Evolutionary conservation across 352 stramenopile species (phyloP).

Genomic region (Pythium rishiriense): DNA sequence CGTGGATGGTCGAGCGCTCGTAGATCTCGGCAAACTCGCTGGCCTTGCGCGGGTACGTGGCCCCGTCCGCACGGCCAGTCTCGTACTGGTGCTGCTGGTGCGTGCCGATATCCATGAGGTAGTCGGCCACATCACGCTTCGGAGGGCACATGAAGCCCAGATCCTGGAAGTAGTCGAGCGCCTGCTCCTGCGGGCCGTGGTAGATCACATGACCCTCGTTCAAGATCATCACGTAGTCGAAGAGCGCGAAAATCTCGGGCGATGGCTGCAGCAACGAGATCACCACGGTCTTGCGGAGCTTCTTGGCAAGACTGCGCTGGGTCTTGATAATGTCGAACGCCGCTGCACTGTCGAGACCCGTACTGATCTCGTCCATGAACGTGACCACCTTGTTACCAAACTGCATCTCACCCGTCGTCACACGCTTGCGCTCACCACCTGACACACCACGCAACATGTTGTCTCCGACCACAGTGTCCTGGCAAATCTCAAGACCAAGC

Average conservation of each 20-base stretch:
- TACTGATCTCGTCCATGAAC: constrained; percentile 88
- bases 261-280: constrained; percentile 32
- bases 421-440: constrained; percentile 38
- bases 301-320: constrained; percentile 34
- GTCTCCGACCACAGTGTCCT: constrained; percentile 49
- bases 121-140: constrained; percentile 33
- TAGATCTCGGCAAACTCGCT: constrained; percentile 31
- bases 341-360: constrained; percentile 55
- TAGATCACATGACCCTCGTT: constrained; percentile 37
- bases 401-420: constrained; percentile 63
- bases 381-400: constrained; percentile 44
- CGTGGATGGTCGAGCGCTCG: constrained; percentile 23
- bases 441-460: constrained; percentile 41
- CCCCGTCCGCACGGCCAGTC: constrained; percentile 18
- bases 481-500: constrained; percentile 34
- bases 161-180: constrained; percentile 29
- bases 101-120: constrained; percentile 34
- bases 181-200: constrained; percentile 29
- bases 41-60: constrained; percentile 20
- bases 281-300: constrained; percentile 30
- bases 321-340: constrained; percentile 72
- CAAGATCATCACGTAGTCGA: constrained; percentile 34
- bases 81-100: constrained; percentile 33
- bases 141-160: constrained; percentile 28
- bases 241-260: constrained; percentile 30